A percentile compares a stretch with the other conserved stretches of the same genome.
Evolutionary conservation across 2,329 filamentous ascomycete genomes (phyloP).

Genomic region (Fusarium euwallaceae): DNA sequence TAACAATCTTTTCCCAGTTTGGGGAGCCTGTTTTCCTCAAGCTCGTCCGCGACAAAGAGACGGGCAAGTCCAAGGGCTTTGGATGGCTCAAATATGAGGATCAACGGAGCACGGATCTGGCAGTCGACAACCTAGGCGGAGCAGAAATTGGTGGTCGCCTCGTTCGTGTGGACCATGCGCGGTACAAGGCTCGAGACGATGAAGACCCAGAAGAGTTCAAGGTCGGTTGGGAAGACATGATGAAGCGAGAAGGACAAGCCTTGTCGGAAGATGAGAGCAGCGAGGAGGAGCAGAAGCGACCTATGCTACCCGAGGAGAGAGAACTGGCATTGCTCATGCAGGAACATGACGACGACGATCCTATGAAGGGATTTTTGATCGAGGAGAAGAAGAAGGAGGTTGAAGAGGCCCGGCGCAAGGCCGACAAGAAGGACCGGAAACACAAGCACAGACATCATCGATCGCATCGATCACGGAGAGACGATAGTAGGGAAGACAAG

Average conservation of each 20-base stretch:
- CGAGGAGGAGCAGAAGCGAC: conserved; percentile 65
- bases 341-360: conserved; percentile 94
- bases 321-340: conserved; percentile 81
- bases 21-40: conserved; percentile 96
- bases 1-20: conserved; percentile 97
- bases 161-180: conserved; percentile 89
- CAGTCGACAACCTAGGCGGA: conserved; percentile 95
- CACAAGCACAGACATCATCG: conserved; percentile 63
- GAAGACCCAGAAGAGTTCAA: conserved; percentile 72
- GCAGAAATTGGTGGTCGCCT: conserved; percentile 84
- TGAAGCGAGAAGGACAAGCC: conserved; percentile 62
- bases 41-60: conserved; percentile 93
- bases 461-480: conserved; percentile 57
- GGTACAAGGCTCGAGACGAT: conserved; percentile 90
- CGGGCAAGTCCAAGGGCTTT: conserved; percentile 94
- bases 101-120: conserved; percentile 93
- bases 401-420: conserved; percentile 71
- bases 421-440: conserved; percentile 63
- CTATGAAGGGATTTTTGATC: conserved; percentile 93
- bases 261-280: conserved; percentile 61
- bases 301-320: conserved; percentile 82
- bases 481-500: conserved; percentile 49
- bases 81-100: conserved; percentile 99
- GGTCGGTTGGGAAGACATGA: conserved; percentile 72
- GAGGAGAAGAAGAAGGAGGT: conserved; percentile 94